Conservation (phyloP, 345 rosid species). For the Cardamine resedifolia region DNA sequence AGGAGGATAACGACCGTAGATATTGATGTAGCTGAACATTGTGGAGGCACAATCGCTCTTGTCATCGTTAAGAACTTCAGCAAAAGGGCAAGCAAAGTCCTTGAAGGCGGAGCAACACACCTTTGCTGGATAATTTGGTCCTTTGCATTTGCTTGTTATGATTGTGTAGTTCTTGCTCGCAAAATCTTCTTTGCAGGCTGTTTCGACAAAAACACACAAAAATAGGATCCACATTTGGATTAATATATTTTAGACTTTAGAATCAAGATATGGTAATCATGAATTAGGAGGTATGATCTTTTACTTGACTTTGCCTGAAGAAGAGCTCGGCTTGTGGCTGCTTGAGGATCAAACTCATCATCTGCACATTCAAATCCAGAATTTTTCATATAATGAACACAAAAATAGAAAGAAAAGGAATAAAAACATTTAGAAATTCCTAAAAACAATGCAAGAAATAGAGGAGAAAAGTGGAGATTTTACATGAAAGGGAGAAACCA, state of each 20-base stretch:
- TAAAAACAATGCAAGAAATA: background rate
- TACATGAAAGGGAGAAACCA: slow-evolving; percentile 41
- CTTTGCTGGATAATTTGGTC: slow-evolving; percentile 62
- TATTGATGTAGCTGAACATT: slow-evolving; percentile 88
- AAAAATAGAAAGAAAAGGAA: background rate
- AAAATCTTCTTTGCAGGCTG: slow-evolving; percentile 63
- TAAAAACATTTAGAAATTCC: background rate
- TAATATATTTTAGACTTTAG: background rate
- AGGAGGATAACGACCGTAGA: slow-evolving; percentile 74
- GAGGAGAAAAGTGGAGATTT: slow-evolving; percentile 28
- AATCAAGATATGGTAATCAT: background rate
- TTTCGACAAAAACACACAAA: background rate
- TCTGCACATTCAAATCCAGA: slow-evolving; percentile 42
- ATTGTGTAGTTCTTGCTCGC: slow-evolving; percentile 61
- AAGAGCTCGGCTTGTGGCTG: slow-evolving; percentile 54
- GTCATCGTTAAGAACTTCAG: slow-evolving; percentile 50
- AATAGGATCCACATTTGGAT: background rate
- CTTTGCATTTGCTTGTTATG: slow-evolving; percentile 68
- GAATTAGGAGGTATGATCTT: background rate
- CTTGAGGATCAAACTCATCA: slow-evolving; percentile 42
- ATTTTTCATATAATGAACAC: background rate
- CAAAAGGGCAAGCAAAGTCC: slow-evolving; percentile 65
- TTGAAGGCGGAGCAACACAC: slow-evolving; percentile 57
- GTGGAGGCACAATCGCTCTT: slow-evolving; percentile 58
- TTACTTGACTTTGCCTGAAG: slow-evolving; percentile 61